These are phyloP conservation scores for Knoxia roxburghii DNA, from an alignment of 257 asterid species.

Conservation along the genomic window DNA sequence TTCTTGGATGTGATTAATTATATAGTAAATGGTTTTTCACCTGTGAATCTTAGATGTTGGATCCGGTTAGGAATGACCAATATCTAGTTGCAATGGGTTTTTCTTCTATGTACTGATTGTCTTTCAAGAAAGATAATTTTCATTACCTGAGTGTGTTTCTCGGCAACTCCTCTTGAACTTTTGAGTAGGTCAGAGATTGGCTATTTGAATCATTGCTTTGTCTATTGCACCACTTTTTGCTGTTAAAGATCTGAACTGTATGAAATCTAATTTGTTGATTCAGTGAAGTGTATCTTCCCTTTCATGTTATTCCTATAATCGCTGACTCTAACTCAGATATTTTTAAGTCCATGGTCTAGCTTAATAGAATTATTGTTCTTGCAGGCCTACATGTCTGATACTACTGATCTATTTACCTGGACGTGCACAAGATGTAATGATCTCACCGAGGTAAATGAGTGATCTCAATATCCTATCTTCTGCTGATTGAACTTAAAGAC, in stretches of 20 bases:
- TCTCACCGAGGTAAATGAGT: slow-evolving; percentile 52
- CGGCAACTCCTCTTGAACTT: background rate
- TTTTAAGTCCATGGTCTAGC: background rate
- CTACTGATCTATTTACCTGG: slow-evolving; percentile 82
- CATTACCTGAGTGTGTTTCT: too few species aligned
- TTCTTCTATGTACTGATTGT: background rate
- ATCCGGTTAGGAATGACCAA: too few species aligned
- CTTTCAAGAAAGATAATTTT: background rate
- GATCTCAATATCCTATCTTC: background rate
- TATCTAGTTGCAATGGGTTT: too few species aligned
- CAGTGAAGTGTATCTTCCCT: background rate
- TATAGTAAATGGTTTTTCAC: too few species aligned
- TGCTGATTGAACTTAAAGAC: slow-evolving; percentile 8
- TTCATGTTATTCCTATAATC: background rate
- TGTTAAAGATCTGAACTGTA: background rate
- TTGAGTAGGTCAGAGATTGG: background rate
- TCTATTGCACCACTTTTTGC: background rate
- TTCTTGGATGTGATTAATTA: background rate
- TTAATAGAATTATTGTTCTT: slow-evolving; percentile 19
- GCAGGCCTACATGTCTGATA: slow-evolving; percentile 91
- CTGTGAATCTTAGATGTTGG: too few species aligned
- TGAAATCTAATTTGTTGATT: background rate
- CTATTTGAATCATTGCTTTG: background rate
- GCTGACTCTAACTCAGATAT: background rate
- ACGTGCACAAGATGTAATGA: slow-evolving; percentile 92